Evolutionary conservation across 108 stramenopile species (phyloP), one percentile per base, ranked within the genome.

Genomic region (Parmales sp.): DNA sequence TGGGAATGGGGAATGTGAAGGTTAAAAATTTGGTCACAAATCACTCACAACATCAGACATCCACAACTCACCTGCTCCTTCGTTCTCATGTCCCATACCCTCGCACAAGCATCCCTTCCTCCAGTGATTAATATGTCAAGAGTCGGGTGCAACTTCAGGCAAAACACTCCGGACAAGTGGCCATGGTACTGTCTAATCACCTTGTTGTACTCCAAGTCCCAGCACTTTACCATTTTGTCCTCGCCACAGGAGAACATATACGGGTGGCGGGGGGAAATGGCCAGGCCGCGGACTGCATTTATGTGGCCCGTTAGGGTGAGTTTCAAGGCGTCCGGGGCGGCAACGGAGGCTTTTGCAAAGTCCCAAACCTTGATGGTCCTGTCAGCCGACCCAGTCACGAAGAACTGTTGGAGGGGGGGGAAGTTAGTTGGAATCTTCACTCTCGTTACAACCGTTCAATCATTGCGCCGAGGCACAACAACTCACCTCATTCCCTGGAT

Each of bases 161-260:
- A 85, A 78, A 95, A 96, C 19, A 99, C 93, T 5, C 96, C 96
- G 20, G 79, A 80, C 66, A 98, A 80, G 75, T 99, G 99, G 1
- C 99, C 99, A 69, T 98, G 97, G 78, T 99, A 99, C 76, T 98
- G 96, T 8, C 99, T 81, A 60, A 99, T 90, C 5, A 98, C 97
- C 66, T 95, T 93, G 80, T 99, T 99, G 38, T 90, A 92, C 80
- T 99, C 97, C 54, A 99, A 79, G 79, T 99, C 98, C 98, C 98
- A 99, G 79, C 98, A 98, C 76, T 91, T 90, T 26, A 97, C 96
- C 78, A 88, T 83, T 71, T 99, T 99, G 71, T 99, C 99, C 80
- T 99, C 99, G 18, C 92, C 97, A 16, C 85, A 92, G 18, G 84
- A 85, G 71, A 99, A 99, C 41, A 98, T 77, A 76, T 99, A 99